A percentile compares a stretch with the other conserved stretches of the same genome.
Conservation (phyloP, 805 yeast genomes). For the Wickerhamomyces mucosus region DNA sequence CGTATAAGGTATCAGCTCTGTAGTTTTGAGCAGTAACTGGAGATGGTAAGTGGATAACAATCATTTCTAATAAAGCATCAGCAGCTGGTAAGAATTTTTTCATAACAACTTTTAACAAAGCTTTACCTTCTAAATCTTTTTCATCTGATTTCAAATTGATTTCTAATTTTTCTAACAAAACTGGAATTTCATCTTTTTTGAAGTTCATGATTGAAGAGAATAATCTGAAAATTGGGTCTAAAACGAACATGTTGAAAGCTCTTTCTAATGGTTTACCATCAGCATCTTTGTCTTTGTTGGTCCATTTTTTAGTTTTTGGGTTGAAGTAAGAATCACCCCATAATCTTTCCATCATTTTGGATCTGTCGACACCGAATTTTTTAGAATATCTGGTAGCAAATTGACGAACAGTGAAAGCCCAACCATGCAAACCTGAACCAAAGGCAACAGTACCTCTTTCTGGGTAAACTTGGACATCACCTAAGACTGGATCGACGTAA, state of each 20-base stretch:
- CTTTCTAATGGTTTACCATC: constrained; percentile 94
- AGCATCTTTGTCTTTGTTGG: constrained; percentile 92
- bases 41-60: constrained; percentile 96
- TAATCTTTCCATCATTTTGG: constrained; percentile 97
- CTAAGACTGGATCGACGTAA: constrained; percentile 80
- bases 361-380: constrained; percentile 98
- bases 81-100: constrained; percentile 99
- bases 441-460: constrained; percentile 98
- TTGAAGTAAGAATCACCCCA: constrained; percentile 99
- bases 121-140: constrained; percentile 98
- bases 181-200: constrained; percentile 95
- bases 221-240: constrained; percentile 98
- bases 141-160: constrained; percentile 90
- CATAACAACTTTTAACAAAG: constrained; percentile 96
- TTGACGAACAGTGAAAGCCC: constrained; percentile 99
- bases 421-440: constrained; percentile 99
- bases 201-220: constrained; percentile 97
- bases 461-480: constrained; percentile 99
- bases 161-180: constrained; percentile 88
- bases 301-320: constrained; percentile 99
- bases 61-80: constrained; percentile 98
- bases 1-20: constrained; percentile 99
- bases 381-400: constrained; percentile 96
- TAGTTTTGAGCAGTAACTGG: constrained; percentile 98
- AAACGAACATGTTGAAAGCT: constrained; percentile 98